Evolutionary conservation across 1,139 yeast genomes (phyloP).

Genomic region (Kodamaea ohmeri): DNA sequence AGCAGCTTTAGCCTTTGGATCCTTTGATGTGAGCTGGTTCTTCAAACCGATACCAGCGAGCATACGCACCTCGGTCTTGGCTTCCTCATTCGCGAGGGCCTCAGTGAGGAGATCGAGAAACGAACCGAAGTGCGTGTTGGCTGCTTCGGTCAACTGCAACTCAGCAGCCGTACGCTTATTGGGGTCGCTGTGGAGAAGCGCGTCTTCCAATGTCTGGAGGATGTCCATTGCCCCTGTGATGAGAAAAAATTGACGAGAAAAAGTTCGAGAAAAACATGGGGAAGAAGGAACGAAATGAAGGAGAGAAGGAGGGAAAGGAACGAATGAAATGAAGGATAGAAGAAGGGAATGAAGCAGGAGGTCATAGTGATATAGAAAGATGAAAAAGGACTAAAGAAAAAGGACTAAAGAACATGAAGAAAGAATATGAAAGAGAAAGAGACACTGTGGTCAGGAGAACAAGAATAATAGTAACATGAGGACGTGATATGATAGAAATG

Average conservation of each 20-base stretch:
- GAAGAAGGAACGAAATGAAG: not conserved
- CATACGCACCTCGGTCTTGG: conserved; percentile 81
- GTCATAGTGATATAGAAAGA: too few relatives aligned
- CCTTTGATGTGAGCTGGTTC: conserved; percentile 84
- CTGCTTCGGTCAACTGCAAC: conserved; percentile 67
- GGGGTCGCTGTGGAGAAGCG: conserved; percentile 66
- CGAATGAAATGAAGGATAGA: too few relatives aligned
- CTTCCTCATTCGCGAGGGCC: conserved; percentile 65
- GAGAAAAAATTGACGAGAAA: conserved; percentile 4
- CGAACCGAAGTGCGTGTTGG: conserved; percentile 70
- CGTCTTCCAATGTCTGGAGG: conserved; percentile 72
- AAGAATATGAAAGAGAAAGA: too few relatives aligned
- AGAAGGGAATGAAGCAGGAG: too few relatives aligned
- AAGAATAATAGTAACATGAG: too few relatives aligned
- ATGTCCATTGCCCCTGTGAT: conserved; percentile 51
- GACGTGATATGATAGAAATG: too few relatives aligned
- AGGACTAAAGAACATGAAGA: too few relatives aligned
- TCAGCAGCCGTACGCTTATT: conserved; percentile 77
- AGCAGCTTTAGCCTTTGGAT: conserved; percentile 45
- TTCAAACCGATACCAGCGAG: conserved; percentile 87
- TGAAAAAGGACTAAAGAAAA: too few relatives aligned
- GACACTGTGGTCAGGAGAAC: too few relatives aligned
- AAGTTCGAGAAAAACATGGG: not conserved
- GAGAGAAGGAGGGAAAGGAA: not conserved
- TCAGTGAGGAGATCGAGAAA: conserved; percentile 70